phyloP scores from a whole-genome alignment of 345 rosid species.

The Hypericum androsaemum region DNA sequence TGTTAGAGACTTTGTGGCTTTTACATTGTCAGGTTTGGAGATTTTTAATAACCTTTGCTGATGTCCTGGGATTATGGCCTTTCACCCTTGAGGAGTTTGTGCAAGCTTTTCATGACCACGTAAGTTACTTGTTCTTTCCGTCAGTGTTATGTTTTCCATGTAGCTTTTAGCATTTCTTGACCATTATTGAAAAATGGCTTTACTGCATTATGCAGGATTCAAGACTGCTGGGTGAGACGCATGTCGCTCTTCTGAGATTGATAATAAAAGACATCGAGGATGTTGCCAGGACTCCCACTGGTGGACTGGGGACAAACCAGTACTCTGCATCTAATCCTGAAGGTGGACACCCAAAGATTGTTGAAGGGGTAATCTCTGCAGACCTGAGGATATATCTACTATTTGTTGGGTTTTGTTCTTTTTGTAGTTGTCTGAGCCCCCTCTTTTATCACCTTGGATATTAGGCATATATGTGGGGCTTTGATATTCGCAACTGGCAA shows the following conservation, averaged over 20 bases:
- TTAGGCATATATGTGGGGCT: slow-evolving; percentile 98
- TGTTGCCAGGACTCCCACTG: slow-evolving; percentile 80
- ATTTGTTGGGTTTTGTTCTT: slow-evolving; percentile 5
- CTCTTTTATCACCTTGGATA: slow-evolving; percentile 10
- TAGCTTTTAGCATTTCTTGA: slow-evolving; percentile 9
- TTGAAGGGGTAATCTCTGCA: slow-evolving; percentile 71
- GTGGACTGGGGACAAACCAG: slow-evolving; percentile 75
- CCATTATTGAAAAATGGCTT: slow-evolving; percentile 15
- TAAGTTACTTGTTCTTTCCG: slow-evolving; percentile 29
- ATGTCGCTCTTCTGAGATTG: slow-evolving; percentile 65
- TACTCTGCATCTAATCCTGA: slow-evolving; percentile 79
- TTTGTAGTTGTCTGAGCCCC: slow-evolving; percentile 11
- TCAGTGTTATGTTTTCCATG: slow-evolving; percentile 5
- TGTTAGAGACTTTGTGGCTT: no score
- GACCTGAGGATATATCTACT: slow-evolving; percentile 7
- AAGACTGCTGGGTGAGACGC: slow-evolving; percentile 89
- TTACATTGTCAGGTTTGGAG: slow-evolving; percentile 70
- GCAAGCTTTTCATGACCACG: slow-evolving; percentile 95
- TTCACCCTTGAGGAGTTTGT: slow-evolving; percentile 95
- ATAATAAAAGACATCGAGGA: slow-evolving; percentile 88
- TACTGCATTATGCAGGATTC: slow-evolving; percentile 50
- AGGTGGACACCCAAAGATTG: slow-evolving; percentile 93
- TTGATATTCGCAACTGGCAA: slow-evolving; percentile 94
- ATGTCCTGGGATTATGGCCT: slow-evolving; percentile 94
- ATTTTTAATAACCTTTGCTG: slow-evolving; percentile 78